These are phyloP conservation scores for Pseudogymnoascus sp. DNA, from an alignment of 2,329 filamentous ascomycete genomes.

Conservation along the genomic window DNA sequence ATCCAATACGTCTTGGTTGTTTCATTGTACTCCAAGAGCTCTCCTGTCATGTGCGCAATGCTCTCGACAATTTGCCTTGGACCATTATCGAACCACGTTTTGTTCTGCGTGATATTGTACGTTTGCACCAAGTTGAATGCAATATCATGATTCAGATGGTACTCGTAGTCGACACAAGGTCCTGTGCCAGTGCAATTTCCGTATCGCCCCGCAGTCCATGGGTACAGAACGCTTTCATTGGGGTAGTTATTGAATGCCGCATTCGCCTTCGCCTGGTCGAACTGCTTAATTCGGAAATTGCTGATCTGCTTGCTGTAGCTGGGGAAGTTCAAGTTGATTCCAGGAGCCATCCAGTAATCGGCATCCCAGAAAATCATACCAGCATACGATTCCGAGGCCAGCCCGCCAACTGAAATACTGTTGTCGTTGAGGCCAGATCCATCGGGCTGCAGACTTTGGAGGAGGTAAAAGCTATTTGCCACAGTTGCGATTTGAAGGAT, in stretches of 20 bases:
- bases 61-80: constrained; percentile 58
- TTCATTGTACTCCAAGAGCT: constrained; percentile 52
- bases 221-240: constrained; percentile 50
- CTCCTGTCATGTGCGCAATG: constrained; percentile 51
- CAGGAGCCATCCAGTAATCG: constrained; percentile 39
- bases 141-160: constrained; percentile 64
- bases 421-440: constrained; percentile 48
- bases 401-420: constrained; percentile 60
- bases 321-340: constrained; percentile 55
- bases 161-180: constrained; percentile 63
- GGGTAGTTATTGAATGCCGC: constrained; percentile 52
- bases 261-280: constrained; percentile 52
- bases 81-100: constrained; percentile 29
- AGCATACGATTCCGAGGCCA: constrained; percentile 59
- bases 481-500: constrained; percentile 43
- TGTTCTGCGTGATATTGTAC: constrained; percentile 27
- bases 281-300: constrained; percentile 53
- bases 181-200: constrained; percentile 59
- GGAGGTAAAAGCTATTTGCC: constrained; percentile 47
- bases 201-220: constrained; percentile 59
- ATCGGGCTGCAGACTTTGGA: constrained; percentile 41
- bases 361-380: constrained; percentile 41
- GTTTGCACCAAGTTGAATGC: constrained; percentile 37
- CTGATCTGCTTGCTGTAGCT: constrained; percentile 53
- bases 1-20: constrained; percentile 39